phyloP scores from a whole-genome alignment of 805 yeast genomes.

The Millerozyma acaciae region DNA sequence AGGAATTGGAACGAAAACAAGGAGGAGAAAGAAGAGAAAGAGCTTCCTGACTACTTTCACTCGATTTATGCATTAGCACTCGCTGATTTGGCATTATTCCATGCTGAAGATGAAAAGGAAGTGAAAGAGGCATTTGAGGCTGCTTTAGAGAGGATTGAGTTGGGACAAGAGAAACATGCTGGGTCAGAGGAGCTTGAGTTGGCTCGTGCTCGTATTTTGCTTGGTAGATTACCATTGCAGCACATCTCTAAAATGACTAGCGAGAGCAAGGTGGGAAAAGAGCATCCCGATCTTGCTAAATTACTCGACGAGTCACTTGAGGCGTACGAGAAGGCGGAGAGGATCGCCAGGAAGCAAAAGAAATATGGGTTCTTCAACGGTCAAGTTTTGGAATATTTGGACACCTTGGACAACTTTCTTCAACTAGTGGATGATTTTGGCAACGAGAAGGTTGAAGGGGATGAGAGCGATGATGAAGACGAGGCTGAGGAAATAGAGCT shows the following conservation, averaged over 20 bases:
- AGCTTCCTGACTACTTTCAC: conserved; percentile 52
- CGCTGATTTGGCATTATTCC: conserved; percentile 58
- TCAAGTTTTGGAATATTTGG: conserved; percentile 49
- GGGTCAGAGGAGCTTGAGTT: conserved; percentile 46
- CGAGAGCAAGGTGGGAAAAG: conserved; percentile 30
- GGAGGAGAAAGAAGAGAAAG: conserved; percentile 9
- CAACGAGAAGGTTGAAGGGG: conserved; percentile 40
- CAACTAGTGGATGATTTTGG: conserved; percentile 70
- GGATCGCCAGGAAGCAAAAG: conserved; percentile 17
- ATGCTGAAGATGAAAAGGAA: conserved; percentile 28
- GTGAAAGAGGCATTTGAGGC: conserved; percentile 61
- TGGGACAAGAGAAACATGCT: conserved; percentile 52
- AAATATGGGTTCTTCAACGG: conserved; percentile 31
- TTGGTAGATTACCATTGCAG: conserved; percentile 58
- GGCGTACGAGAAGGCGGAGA: conserved; percentile 43
- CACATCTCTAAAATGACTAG: conserved; percentile 48
- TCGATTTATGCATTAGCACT: conserved; percentile 71
- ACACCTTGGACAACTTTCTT: conserved; percentile 60
- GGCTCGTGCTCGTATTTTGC: conserved; percentile 51
- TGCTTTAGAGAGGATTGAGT: conserved; percentile 63
- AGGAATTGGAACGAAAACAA: conserved; percentile 31
- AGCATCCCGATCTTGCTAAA: conserved; percentile 32
- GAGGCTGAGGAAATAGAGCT: conserved; percentile 34
- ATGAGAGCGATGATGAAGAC: conserved; percentile 50
- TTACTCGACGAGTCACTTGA: conserved; percentile 45